phyloP scores from a whole-genome alignment of 805 yeast species.

The Kluyveromyces starmeri region DNA sequence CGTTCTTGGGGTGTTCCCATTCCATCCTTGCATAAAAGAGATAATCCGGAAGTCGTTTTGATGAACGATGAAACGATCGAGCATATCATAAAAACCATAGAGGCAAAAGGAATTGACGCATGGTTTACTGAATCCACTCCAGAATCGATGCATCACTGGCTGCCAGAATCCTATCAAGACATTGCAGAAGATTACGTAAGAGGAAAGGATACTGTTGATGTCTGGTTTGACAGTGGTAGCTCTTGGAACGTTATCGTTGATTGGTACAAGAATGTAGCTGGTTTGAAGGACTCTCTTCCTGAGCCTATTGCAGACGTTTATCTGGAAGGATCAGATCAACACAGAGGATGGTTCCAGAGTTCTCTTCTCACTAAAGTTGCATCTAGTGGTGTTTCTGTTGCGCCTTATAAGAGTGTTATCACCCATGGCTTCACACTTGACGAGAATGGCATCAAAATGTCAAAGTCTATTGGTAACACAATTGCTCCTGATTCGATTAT shows the following conservation, averaged over 20 bases:
- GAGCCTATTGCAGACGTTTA: slow-evolving; percentile 67
- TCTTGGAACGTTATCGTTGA: slow-evolving; percentile 54
- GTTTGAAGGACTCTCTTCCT: slow-evolving; percentile 26
- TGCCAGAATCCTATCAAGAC: slow-evolving; percentile 45
- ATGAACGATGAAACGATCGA: slow-evolving; percentile 47
- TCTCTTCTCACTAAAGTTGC: slow-evolving; percentile 75
- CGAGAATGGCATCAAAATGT: slow-evolving; percentile 82
- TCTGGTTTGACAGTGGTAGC: slow-evolving; percentile 97
- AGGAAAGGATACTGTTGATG: slow-evolving; percentile 93
- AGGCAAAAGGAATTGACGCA: slow-evolving; percentile 54
- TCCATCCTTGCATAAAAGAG: slow-evolving; percentile 63
- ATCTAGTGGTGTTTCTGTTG: slow-evolving; percentile 23
- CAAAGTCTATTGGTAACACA: slow-evolving; percentile 83
- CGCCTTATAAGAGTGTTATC: slow-evolving; percentile 68
- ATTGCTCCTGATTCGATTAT: slow-evolving; percentile 62
- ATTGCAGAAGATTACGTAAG: slow-evolving; percentile 41
- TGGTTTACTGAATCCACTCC: slow-evolving; percentile 63
- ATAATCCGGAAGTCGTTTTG: slow-evolving; percentile 52
- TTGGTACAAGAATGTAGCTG: slow-evolving; percentile 31
- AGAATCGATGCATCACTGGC: slow-evolving; percentile 46
- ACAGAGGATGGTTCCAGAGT: slow-evolving; percentile 98
- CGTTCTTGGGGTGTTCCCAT: slow-evolving; percentile 98
- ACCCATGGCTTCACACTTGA: slow-evolving; percentile 95
- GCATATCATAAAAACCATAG: slow-evolving; percentile 48
- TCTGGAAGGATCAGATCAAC: slow-evolving; percentile 96